Evolutionary conservation across 148 eudicot genomes (phyloP).

Genomic region (Arctostaphylos glauca): DNA sequence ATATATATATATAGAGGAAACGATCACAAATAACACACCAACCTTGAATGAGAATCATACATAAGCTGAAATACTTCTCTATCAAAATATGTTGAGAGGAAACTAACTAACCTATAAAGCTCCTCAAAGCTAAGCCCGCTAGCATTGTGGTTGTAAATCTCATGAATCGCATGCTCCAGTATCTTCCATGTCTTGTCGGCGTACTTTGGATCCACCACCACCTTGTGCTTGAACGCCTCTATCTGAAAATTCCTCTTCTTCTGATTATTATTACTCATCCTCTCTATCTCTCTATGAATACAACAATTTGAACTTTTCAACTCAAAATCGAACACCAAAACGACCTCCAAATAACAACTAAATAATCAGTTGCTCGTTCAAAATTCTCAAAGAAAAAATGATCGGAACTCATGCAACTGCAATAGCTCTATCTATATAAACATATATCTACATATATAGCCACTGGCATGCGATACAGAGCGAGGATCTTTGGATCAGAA

Average conservation of each 20-base stretch:
- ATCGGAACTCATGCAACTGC: background rate
- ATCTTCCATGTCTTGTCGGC: conserved; percentile 72
- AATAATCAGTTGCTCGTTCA: background rate
- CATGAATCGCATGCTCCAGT: conserved; percentile 67
- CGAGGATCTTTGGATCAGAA: background rate
- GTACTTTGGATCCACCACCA: conserved; percentile 67
- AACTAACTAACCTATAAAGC: conserved; percentile 49
- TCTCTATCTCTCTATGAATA: background rate
- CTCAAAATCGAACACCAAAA: conserved; percentile 1
- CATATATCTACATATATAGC: background rate
- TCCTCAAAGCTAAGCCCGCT: conserved; percentile 72
- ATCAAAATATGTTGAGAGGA: background rate
- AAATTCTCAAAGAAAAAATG: background rate
- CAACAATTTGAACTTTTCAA: background rate
- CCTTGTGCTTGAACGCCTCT: conserved; percentile 68
- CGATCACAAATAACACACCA: background rate
- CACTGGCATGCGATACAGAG: background rate
- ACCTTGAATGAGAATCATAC: background rate
- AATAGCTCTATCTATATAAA: background rate
- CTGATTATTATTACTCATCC: conserved; percentile 47
- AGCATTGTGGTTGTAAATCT: conserved; percentile 71
- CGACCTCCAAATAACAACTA: background rate
- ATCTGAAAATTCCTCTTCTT: conserved; percentile 67
- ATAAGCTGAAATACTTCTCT: background rate
- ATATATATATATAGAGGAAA: background rate